A percentile compares a stretch with the other conserved stretches of the same genome.
phyloP scores from a whole-genome alignment of 352 stramenopile genomes.

The Globisporangium perplexum region DNA sequence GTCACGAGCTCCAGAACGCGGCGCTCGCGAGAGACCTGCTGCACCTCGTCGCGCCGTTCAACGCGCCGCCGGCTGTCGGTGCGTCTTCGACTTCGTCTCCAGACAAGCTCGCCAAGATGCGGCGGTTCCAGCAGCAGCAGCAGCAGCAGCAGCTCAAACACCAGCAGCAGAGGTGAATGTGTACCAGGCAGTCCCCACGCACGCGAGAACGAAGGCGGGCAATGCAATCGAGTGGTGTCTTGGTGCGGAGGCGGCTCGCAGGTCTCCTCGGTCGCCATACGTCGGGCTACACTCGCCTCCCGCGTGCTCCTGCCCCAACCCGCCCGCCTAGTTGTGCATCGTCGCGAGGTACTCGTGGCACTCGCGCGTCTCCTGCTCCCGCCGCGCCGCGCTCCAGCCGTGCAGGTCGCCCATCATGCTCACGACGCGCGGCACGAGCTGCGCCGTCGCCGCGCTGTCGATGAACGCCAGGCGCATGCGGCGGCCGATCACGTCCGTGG shows the following conservation, averaged over 20 bases:
- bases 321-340: constrained; percentile 73
- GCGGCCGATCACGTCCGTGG: constrained; percentile 90
- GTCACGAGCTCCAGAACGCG: constrained; percentile 26
- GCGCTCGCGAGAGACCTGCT: constrained; percentile 52
- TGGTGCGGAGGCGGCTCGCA: neutral
- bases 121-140: constrained; percentile 15
- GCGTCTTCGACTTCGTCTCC: constrained; percentile 4
- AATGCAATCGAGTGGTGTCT: neutral
- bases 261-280: neutral
- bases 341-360: constrained; percentile 76
- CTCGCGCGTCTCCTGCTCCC: constrained; percentile 68
- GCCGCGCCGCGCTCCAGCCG: constrained; percentile 75
- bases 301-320: no score
- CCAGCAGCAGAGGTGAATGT: constrained; percentile 1
- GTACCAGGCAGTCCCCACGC: neutral
- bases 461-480: constrained; percentile 93
- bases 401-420: constrained; percentile 91
- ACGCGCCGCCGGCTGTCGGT: constrained; percentile 9
- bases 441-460: constrained; percentile 73
- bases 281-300: no score
- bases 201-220: neutral
- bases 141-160: constrained; percentile 9
- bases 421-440: constrained; percentile 85
- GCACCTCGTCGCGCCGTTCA: constrained; percentile 51
- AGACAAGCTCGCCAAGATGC: constrained; percentile 12